Percentiles rank a stretch among this genome's conserved stretches.
These are phyloP conservation scores for Leptographium galeiforme DNA, from an alignment of 2,329 filamentous ascomycete species.

Conservation along the genomic window DNA sequence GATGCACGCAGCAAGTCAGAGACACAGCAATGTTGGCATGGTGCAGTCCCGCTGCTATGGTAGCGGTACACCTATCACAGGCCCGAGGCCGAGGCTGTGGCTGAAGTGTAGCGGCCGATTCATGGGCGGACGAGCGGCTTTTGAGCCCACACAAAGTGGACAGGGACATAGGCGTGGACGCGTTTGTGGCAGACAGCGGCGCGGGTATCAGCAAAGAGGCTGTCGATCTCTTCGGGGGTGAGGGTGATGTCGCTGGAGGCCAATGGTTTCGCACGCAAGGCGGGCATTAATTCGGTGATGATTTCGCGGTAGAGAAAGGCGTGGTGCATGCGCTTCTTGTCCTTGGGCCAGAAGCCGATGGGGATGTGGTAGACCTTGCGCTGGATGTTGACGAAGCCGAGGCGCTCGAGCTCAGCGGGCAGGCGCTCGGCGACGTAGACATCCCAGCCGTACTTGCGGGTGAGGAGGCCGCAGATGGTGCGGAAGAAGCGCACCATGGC, in stretches of 20 bases:
- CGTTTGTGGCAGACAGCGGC: constrained; percentile 19
- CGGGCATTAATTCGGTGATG: constrained; percentile 24
- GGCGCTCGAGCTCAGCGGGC: constrained; percentile 18
- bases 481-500: constrained; percentile 20
- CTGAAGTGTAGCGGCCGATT: neutral
- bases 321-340: constrained; percentile 25
- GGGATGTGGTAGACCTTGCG: constrained; percentile 28
- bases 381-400: constrained; percentile 30
- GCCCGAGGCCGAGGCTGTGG: neutral
- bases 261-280: constrained; percentile 27
- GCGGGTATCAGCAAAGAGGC: constrained; percentile 18
- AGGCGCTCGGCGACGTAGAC: constrained; percentile 18
- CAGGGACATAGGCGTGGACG: constrained; percentile 29
- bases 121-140: constrained; percentile 17
- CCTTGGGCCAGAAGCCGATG: constrained; percentile 30
- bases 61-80: no score
- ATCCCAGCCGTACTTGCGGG: constrained; percentile 24
- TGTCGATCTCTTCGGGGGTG: constrained; percentile 18
- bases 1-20: no score
- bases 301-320: constrained; percentile 27
- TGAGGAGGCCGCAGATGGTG: constrained; percentile 12
- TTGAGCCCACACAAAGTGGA: constrained; percentile 29
- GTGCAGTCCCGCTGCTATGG: no score
- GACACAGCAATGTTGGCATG: no score
- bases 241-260: constrained; percentile 22